phyloP scores from a whole-genome alignment of 176 grass and related monocot genomes.

The Oryza glumipatula region DNA sequence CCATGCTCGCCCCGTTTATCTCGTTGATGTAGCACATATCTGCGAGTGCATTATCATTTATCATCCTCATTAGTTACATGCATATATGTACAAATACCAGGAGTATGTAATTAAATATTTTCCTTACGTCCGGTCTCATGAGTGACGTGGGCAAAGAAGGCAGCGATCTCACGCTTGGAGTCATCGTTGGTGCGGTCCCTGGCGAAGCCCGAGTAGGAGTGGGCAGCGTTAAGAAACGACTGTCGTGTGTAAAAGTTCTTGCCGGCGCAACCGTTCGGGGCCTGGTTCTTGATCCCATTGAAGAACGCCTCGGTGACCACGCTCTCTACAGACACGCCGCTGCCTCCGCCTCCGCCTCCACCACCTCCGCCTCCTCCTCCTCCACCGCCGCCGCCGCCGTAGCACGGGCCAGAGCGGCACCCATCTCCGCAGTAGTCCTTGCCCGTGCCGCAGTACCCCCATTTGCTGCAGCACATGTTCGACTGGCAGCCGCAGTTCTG shows the following conservation, averaged over 20 bases:
- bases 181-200: conserved; percentile 39
- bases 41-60: neutral
- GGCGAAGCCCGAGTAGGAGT: conserved; percentile 49
- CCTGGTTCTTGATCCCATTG: conserved; percentile 56
- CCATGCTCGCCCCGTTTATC: conserved; percentile 43
- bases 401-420: conserved; percentile 48
- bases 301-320: conserved; percentile 41
- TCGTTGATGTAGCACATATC: conserved; percentile 90
- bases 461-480: conserved; percentile 54
- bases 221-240: conserved; percentile 46
- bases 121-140: conserved; percentile 66
- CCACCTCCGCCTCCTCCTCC: too few relatives aligned
- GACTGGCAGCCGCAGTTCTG: conserved; percentile 50
- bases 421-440: conserved; percentile 41
- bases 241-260: conserved; percentile 64
- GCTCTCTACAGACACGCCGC: neutral
- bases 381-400: neutral
- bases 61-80: neutral
- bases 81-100: too few relatives aligned
- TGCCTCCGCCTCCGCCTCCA: too few relatives aligned
- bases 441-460: conserved; percentile 35
- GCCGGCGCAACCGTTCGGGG: conserved; percentile 49
- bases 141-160: conserved; percentile 76
- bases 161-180: conserved; percentile 71
- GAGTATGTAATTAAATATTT: too few relatives aligned